Evolutionary conservation across 2,329 filamentous ascomycete genomes (phyloP).

Genomic region (Esteya vermicola): DNA sequence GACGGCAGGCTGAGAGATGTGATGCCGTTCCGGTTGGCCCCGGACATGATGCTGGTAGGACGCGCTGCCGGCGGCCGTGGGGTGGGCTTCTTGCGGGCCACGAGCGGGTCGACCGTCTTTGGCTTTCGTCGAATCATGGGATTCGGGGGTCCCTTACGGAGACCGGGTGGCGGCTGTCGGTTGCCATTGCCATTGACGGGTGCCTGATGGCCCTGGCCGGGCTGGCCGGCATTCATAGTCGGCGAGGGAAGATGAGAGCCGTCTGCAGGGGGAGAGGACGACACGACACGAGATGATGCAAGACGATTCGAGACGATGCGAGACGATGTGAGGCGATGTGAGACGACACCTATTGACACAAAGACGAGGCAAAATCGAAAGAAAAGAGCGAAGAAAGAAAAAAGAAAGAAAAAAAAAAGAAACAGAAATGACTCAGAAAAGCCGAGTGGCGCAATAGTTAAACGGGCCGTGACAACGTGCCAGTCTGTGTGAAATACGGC

Average conservation of each 20-base stretch:
- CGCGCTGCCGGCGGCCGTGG: conserved; percentile 19
- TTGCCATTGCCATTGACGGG: conserved; percentile 1
- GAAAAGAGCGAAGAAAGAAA: too few species aligned
- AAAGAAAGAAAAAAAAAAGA: too few species aligned
- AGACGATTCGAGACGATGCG: too few species aligned
- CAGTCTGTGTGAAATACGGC: too few species aligned
- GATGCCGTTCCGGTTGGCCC: conserved; percentile 4
- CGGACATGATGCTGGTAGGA: conserved; percentile 5
- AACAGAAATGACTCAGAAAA: too few species aligned
- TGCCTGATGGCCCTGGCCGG: conserved; percentile 4
- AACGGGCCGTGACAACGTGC: too few species aligned
- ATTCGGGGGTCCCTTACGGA: conserved; percentile 17
- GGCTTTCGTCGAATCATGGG: conserved; percentile 27
- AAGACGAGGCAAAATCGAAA: too few species aligned
- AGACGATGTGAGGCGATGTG: too few species aligned
- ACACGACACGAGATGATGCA: background rate
- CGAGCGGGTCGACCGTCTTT: conserved; percentile 45
- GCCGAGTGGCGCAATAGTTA: too few species aligned
- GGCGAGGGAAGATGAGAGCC: background rate
- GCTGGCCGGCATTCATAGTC: conserved; percentile 36
- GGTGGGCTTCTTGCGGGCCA: conserved; percentile 41
- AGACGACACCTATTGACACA: too few species aligned
- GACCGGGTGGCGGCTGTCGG: conserved; percentile 11
- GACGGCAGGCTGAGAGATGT: conserved; percentile 8
- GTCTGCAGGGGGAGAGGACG: background rate